Evolutionary conservation across 805 yeast genomes (phyloP).

Genomic region (Teunomyces gatunensis): DNA sequence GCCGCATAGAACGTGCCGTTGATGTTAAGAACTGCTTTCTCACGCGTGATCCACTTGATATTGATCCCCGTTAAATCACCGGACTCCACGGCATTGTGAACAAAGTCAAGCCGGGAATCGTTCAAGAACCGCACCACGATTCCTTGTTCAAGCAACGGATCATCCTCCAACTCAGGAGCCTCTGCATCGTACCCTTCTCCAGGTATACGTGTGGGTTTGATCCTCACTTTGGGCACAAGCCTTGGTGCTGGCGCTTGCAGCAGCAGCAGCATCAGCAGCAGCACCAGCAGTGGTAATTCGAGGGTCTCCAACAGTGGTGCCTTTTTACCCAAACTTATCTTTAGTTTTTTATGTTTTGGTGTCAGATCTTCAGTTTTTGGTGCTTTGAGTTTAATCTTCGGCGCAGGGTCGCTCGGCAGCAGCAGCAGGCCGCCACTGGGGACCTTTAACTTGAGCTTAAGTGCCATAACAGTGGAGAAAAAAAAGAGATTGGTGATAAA

Average conservation of each 20-base stretch:
- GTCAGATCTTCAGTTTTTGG: slow-evolving; percentile 9
- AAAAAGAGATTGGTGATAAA: background rate
- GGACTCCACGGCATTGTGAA: slow-evolving; percentile 71
- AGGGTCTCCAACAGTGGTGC: slow-evolving; percentile 1
- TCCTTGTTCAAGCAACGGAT: slow-evolving; percentile 88
- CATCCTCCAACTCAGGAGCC: slow-evolving; percentile 94
- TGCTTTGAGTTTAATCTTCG: slow-evolving; percentile 22
- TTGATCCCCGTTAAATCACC: slow-evolving; percentile 72
- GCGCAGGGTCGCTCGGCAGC: slow-evolving; percentile 5
- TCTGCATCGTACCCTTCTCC: slow-evolving; percentile 98
- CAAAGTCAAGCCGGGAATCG: slow-evolving; percentile 66
- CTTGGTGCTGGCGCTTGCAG: slow-evolving; percentile 29
- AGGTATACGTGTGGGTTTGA: slow-evolving; percentile 66
- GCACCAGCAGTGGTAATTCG: slow-evolving; percentile 1
- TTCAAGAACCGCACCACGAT: slow-evolving; percentile 71
- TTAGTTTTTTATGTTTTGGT: slow-evolving; percentile 23
- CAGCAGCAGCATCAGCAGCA: background rate
- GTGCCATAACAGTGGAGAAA: slow-evolving; percentile 9
- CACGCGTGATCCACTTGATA: slow-evolving; percentile 79
- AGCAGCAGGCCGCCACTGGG: slow-evolving; percentile 1
- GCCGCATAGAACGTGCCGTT: slow-evolving; percentile 73
- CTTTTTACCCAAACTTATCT: slow-evolving; percentile 18
- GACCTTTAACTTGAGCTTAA: slow-evolving; percentile 16
- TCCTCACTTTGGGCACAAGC: slow-evolving; percentile 29
- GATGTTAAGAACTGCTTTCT: slow-evolving; percentile 75